Evolutionary conservation across 2,329 filamentous ascomycete genomes (phyloP).

Genomic region (Sclerotinia spermophila): DNA sequence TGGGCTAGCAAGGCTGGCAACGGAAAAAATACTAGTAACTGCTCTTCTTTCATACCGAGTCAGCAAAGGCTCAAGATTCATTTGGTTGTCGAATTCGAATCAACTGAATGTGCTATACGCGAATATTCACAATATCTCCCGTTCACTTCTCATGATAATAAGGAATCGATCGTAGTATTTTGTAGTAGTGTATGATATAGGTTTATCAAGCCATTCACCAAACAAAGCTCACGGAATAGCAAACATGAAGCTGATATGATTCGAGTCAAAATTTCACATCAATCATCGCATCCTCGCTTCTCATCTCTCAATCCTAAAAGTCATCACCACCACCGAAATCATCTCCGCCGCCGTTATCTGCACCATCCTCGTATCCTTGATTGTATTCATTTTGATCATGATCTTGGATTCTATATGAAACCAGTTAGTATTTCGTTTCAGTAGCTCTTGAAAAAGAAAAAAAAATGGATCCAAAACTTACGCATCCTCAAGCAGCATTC

Average conservation of each 20-base stretch:
- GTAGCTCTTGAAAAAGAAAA: background rate
- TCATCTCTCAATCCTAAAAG: constrained; percentile 38
- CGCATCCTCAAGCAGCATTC: constrained; percentile 65
- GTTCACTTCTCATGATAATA: background rate
- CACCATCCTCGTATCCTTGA: constrained; percentile 42
- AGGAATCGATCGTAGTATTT: background rate
- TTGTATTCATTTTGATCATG: constrained; percentile 56
- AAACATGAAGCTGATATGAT: background rate
- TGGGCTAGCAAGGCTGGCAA: background rate
- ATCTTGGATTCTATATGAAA: constrained; percentile 48
- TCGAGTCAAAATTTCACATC: background rate
- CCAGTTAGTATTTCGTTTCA: background rate
- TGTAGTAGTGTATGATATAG: background rate
- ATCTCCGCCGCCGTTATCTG: constrained; percentile 23
- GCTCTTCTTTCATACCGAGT: background rate
- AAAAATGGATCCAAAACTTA: constrained; percentile 2
- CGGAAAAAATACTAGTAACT: background rate
- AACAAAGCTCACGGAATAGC: background rate
- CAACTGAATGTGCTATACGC: background rate
- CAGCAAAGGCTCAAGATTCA: background rate
- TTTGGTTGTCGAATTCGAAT: background rate
- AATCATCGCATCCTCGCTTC: constrained; percentile 37
- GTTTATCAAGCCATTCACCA: background rate
- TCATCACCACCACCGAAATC: constrained; percentile 21
- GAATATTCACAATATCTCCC: background rate